These are phyloP conservation scores for Chlamydomonas sphaeroides DNA, from an alignment of 139 green algal species.

Conservation along the genomic window DNA sequence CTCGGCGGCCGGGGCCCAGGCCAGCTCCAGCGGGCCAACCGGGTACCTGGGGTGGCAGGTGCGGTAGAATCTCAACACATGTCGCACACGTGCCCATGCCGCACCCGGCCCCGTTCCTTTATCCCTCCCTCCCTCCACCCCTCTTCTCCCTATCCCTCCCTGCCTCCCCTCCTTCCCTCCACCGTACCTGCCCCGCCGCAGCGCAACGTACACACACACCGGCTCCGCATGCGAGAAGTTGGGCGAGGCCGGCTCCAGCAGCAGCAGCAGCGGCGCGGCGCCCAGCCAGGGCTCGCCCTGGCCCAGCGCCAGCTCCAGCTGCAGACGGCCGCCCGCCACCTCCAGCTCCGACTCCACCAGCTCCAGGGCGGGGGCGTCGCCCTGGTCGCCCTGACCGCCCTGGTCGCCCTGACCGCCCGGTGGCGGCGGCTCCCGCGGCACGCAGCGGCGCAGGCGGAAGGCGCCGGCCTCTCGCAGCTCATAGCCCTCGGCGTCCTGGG, in stretches of 20 bases:
- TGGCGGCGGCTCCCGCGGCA: too few relatives aligned
- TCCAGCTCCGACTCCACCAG: background rate
- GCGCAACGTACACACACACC: background rate
- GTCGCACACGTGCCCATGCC: too few relatives aligned
- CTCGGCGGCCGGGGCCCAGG: background rate
- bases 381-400: too few relatives aligned
- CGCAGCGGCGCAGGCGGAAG: slow-evolving; percentile 2
- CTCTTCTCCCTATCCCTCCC: too few relatives aligned
- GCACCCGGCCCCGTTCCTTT: too few relatives aligned
- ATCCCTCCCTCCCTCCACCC: too few relatives aligned
- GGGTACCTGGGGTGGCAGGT: slow-evolving; percentile 23
- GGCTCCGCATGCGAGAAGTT: slow-evolving; percentile 13
- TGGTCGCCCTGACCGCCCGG: too few relatives aligned
- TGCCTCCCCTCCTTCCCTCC: too few relatives aligned
- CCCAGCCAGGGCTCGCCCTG: background rate
- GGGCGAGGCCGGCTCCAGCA: background rate
- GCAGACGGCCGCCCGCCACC: background rate
- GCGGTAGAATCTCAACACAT: too few relatives aligned
- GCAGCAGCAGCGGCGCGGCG: slow-evolving; percentile 5
- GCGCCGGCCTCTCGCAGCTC: background rate
- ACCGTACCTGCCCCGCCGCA: background rate
- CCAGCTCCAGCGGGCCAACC: slow-evolving; percentile 14
- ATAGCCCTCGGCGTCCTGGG: slow-evolving; percentile 1
- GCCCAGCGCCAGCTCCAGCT: background rate
- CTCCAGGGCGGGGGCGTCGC: too few relatives aligned